These are phyloP conservation scores for Prosopis cineraria DNA, from an alignment of 306 rosid genomes.

Conservation along the genomic window DNA sequence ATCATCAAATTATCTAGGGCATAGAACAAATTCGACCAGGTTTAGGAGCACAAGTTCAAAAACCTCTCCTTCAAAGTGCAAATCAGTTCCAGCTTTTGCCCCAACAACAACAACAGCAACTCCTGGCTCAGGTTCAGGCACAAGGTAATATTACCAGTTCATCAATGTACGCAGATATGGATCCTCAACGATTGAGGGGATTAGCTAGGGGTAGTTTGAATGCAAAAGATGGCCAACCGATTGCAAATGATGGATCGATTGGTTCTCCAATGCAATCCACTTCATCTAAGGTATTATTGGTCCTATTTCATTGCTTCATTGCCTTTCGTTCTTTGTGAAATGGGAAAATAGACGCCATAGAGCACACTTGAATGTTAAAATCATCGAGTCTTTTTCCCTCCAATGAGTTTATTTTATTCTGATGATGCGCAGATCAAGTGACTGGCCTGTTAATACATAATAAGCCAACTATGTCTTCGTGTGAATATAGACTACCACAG, in stretches of 20 bases:
- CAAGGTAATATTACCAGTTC: slow-evolving; percentile 73
- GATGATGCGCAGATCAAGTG: slow-evolving; percentile 11
- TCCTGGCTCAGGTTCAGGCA: slow-evolving; percentile 85
- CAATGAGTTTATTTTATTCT: slow-evolving; percentile 8
- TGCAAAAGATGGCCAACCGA: slow-evolving; percentile 72
- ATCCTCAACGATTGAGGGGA: slow-evolving; percentile 80
- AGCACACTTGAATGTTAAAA: not conserved
- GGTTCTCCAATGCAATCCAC: slow-evolving; percentile 94
- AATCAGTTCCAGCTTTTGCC: slow-evolving; percentile 89
- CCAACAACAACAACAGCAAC: slow-evolving; percentile 73
- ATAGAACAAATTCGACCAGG: slow-evolving; percentile 85
- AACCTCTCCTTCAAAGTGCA: slow-evolving; percentile 81
- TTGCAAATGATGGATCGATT: slow-evolving; percentile 77
- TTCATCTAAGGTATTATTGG: slow-evolving; percentile 67
- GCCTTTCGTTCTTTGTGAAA: slow-evolving; percentile 20
- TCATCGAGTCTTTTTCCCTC: not conserved
- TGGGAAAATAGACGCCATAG: slow-evolving; percentile 12
- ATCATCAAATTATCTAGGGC: slow-evolving; percentile 60
- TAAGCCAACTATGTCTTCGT: slow-evolving; percentile 23
- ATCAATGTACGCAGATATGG: slow-evolving; percentile 75
- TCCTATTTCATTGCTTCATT: not conserved
- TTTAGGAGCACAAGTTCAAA: slow-evolving; percentile 83
- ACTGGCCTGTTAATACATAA: slow-evolving; percentile 17
- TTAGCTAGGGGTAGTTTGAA: slow-evolving; percentile 68
- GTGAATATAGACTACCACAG: not conserved